Evolutionary conservation across 805 yeast genomes (phyloP), one percentile per base, ranked within the genome.

Genomic region (Kodamaea restingae): DNA sequence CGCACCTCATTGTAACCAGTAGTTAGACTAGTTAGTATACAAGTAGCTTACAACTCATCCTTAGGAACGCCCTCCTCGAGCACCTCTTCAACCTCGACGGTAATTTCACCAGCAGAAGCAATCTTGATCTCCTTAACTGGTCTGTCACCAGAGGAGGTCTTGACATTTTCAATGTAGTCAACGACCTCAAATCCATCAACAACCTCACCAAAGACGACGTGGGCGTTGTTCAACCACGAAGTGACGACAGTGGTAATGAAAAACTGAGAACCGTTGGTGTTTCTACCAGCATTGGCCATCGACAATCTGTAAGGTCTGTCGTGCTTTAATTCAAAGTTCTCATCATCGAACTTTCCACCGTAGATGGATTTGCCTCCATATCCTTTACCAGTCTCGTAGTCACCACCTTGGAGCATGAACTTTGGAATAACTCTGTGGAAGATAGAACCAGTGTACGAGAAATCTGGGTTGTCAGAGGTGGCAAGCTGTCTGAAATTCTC

Each of bases 161-260:
- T 77, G 45, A 84, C 79, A 35, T 62, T 61, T 66, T 88, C 96
- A 56, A 93, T 79, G 62, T 76, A 72, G 49, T 73, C 65, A 40
- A 91, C 86, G 36, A 88, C 77, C 48, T 91, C 96, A 70, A 80
- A 73, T 35, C 98, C 98, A 41, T 83, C 88, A 12, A 88, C 42
- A 40, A 93, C 96, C 67, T 88, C 87, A 49, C 98, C 98, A 56
- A 93, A 93, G 30, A 93, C 98, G 58, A 93, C 98, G 65, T 93
- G 98, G 52, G 71, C 80, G 48, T 95, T 93, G 58, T 93, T 88
- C 58, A 93, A 78, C 98, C 98, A 93, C 36, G 82, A 69, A 41
- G 96, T 87, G 25, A 77, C 75, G 15, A 84, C 96, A 18, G 97
- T 90, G 56, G 96, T 88, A 68, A 93, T 84, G 75, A 90, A 90